Conservation (phyloP, 2,329 filamentous ascomycete genomes). For the Trichoderma gracile region DNA sequence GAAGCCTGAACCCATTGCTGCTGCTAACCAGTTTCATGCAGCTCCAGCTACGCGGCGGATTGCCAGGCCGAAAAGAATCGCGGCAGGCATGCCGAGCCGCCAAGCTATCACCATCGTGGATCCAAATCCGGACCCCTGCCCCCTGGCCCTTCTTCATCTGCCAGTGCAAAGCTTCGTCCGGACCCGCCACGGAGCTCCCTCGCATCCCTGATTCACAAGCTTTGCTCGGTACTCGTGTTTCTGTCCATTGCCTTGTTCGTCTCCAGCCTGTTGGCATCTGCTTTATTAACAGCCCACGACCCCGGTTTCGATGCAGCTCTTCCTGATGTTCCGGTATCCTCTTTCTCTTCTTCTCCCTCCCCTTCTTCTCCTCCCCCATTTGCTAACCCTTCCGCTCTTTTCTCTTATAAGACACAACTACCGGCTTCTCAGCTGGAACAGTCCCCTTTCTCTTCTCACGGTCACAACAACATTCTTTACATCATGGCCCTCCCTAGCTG, state of each 20-base stretch:
- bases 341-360: not conserved
- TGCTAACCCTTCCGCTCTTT: constrained; percentile 3
- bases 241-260: constrained; percentile 13
- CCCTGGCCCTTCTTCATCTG: constrained; percentile 15
- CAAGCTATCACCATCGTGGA: constrained; percentile 15
- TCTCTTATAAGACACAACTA: constrained; percentile 9
- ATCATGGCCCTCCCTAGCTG: constrained; percentile 25
- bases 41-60: not conserved
- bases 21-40: constrained; percentile 20
- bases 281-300: constrained; percentile 20
- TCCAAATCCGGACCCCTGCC: constrained; percentile 20
- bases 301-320: constrained; percentile 1
- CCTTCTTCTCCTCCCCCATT: constrained; percentile 7
- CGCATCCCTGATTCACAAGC: constrained; percentile 25
- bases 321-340: constrained; percentile 9
- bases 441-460: constrained; percentile 1
- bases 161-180: constrained; percentile 11
- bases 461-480: constrained; percentile 12
- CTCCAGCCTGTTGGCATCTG: constrained; percentile 9
- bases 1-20: constrained; percentile 8
- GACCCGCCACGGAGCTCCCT: constrained; percentile 17
- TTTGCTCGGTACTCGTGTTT: constrained; percentile 19
- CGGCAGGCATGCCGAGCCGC: constrained; percentile 19
- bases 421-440: constrained; percentile 20
- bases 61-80: constrained; percentile 8